These are phyloP conservation scores for Neovahlkampfia damariscottae DNA, from an alignment of 78 protist genomes.

Conservation along the genomic window DNA sequence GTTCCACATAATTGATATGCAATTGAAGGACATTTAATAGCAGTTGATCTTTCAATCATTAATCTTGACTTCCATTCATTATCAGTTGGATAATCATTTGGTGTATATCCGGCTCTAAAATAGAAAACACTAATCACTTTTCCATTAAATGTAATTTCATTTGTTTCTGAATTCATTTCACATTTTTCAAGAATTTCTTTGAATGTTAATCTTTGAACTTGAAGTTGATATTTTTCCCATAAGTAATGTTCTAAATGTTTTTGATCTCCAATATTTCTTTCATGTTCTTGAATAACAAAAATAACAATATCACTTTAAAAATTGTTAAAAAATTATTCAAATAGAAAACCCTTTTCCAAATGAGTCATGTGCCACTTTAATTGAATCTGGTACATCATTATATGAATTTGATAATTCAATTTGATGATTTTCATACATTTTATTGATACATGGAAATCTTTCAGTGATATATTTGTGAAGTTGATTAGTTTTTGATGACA, in stretches of 20 bases:
- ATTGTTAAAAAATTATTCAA: neutral
- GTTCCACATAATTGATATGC: slow-evolving; percentile 74
- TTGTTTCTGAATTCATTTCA: neutral
- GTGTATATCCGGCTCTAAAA: slow-evolving; percentile 82
- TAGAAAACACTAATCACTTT: slow-evolving; percentile 51
- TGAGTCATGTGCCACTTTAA: neutral
- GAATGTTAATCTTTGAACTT: slow-evolving; percentile 1
- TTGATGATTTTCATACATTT: neutral
- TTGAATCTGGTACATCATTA: neutral
- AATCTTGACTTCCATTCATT: slow-evolving; percentile 68
- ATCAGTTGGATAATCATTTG: slow-evolving; percentile 59
- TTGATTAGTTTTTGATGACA: slow-evolving; percentile 21
- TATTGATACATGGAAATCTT: no score
- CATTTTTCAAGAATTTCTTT: neutral
- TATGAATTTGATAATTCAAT: neutral
- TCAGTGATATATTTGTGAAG: slow-evolving; percentile 39
- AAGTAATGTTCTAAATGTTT: slow-evolving; percentile 16
- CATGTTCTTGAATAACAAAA: slow-evolving; percentile 19
- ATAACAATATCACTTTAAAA: slow-evolving; percentile 6
- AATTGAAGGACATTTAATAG: slow-evolving; percentile 75
- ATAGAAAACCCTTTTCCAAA: neutral
- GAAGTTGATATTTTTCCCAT: slow-evolving; percentile 3
- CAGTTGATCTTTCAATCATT: slow-evolving; percentile 44
- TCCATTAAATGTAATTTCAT: slow-evolving; percentile 21
- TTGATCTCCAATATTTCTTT: slow-evolving; percentile 17